Conservation (phyloP, 116 monocot species). For the Dioscorea cayenensis region DNA sequence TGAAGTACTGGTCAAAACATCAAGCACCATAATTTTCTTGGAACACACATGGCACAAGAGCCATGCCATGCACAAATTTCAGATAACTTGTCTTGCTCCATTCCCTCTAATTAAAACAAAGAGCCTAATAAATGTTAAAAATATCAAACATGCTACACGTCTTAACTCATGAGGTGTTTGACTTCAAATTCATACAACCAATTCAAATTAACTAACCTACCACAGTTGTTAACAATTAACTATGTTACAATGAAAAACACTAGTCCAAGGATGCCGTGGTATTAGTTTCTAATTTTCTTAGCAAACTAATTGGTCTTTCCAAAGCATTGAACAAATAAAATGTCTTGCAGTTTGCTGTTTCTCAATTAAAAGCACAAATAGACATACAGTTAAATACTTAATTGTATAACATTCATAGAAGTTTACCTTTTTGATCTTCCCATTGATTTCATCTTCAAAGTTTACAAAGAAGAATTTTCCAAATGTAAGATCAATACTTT, state of each 20-base stretch:
- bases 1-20: no score
- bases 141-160: not conserved
- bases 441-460: constrained; percentile 38
- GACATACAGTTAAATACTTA: not conserved
- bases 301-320: no score
- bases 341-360: not conserved
- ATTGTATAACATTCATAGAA: not conserved
- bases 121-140: no score
- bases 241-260: not conserved
- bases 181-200: not conserved
- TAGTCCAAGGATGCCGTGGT: not conserved
- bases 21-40: no score
- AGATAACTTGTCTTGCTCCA: no score
- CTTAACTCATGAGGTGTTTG: not conserved
- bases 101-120: no score
- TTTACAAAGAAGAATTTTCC: not conserved
- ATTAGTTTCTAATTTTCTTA: not conserved
- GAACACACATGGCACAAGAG: no score
- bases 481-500: not conserved
- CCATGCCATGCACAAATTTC: no score
- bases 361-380: not conserved
- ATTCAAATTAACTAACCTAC: not conserved
- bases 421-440: constrained; percentile 38
- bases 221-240: not conserved
- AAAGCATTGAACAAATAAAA: not conserved